Percentiles rank a stretch among this genome's conserved stretches.
phyloP scores from a whole-genome alignment of 2,329 filamentous ascomycete species.

The Pyricularia sp. region DNA sequence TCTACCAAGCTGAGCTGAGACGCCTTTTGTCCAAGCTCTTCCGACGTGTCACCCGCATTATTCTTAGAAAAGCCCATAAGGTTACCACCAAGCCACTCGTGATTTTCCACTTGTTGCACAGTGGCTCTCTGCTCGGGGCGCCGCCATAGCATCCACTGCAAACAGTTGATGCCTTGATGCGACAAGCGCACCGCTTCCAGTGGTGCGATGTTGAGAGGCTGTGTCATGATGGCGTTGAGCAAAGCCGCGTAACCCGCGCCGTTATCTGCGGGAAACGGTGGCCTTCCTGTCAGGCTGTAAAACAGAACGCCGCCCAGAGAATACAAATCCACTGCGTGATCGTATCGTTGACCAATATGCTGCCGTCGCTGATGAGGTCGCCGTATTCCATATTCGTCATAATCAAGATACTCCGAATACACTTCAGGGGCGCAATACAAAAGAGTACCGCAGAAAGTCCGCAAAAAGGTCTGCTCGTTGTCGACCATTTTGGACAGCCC shows the following conservation, averaged over 20 bases:
- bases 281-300: slow-evolving; percentile 67
- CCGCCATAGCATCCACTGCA: slow-evolving; percentile 71
- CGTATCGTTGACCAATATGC: slow-evolving; percentile 58
- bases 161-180: slow-evolving; percentile 59
- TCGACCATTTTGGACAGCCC: slow-evolving; percentile 91
- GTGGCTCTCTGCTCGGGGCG: slow-evolving; percentile 70
- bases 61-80: slow-evolving; percentile 8
- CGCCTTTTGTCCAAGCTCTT: slow-evolving; percentile 47
- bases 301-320: slow-evolving; percentile 90
- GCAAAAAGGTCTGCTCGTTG: slow-evolving; percentile 82
- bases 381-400: slow-evolving; percentile 61
- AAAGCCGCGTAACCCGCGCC: slow-evolving; percentile 72
- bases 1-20: slow-evolving; percentile 57
- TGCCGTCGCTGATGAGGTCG: slow-evolving; percentile 49
- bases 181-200: slow-evolving; percentile 53
- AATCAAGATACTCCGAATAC: slow-evolving; percentile 64
- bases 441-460: slow-evolving; percentile 93
- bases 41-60: slow-evolving; percentile 45
- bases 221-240: slow-evolving; percentile 79
- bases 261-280: slow-evolving; percentile 72
- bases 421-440: slow-evolving; percentile 96
- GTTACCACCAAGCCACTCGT: slow-evolving; percentile 58
- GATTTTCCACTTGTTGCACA: slow-evolving; percentile 57
- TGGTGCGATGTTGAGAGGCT: slow-evolving; percentile 55
- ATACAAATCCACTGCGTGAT: slow-evolving; percentile 92